Conservation (phyloP, 805 yeast genomes). For the Pichia thaimueangensis region DNA sequence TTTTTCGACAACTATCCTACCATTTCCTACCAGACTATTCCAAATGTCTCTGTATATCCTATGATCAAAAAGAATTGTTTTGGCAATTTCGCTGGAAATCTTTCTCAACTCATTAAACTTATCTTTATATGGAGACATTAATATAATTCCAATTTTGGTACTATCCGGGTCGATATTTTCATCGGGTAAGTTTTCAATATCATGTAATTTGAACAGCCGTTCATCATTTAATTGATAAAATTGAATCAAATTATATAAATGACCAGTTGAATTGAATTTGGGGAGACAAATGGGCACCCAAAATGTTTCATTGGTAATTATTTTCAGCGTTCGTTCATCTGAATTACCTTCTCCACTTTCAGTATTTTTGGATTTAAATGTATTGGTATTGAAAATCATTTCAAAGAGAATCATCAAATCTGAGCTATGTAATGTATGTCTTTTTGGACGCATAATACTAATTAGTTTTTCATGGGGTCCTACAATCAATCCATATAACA, state of each 20-base stretch:
- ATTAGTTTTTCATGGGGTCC: conserved; percentile 59
- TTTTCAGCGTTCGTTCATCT: conserved; percentile 12
- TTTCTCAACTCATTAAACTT: conserved; percentile 71
- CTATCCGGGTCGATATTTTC: conserved; percentile 15
- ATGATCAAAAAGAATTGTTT: conserved; percentile 33
- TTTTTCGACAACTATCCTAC: conserved; percentile 22
- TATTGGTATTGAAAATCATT: conserved; percentile 55
- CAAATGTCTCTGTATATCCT: conserved; percentile 13
- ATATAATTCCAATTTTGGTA: conserved; percentile 35
- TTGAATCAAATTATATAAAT: conserved; percentile 73
- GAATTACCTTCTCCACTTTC: conserved; percentile 13
- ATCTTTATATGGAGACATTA: conserved; percentile 67
- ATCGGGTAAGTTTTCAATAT: conserved; percentile 13
- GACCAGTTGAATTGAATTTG: conserved; percentile 82
- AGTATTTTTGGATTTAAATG: conserved; percentile 32
- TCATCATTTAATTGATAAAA: conserved; percentile 39
- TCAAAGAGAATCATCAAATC: conserved; percentile 73
- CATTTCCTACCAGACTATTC: conserved; percentile 10
- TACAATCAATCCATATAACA: conserved; percentile 71
- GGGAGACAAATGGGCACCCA: conserved; percentile 96
- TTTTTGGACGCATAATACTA: conserved; percentile 66
- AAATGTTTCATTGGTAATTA: conserved; percentile 53
- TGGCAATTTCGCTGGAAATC: conserved; percentile 47
- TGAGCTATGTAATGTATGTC: conserved; percentile 72
- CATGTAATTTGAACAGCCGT: conserved; percentile 26